Evolutionary conservation across 1,284 basidiomycete species (phyloP).

Genomic region (Cryptococcus floricola): DNA sequence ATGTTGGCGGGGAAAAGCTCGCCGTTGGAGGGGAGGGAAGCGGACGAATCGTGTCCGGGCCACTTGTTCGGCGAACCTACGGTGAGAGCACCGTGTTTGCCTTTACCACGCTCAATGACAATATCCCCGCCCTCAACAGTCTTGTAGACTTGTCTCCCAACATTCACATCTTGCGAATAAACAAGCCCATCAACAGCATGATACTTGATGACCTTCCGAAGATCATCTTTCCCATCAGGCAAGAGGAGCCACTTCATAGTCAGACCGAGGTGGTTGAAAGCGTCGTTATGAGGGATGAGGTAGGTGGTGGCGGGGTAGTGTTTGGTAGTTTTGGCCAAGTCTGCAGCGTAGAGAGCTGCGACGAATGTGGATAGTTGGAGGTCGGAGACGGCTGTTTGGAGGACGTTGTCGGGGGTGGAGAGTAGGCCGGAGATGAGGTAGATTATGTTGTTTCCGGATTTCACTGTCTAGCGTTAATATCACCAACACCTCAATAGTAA

Average conservation of each 20-base stretch:
- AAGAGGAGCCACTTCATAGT: slow-evolving; percentile 80
- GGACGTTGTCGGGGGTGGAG: slow-evolving; percentile 71
- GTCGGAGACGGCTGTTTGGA: slow-evolving; percentile 76
- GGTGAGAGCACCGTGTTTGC: slow-evolving; percentile 24
- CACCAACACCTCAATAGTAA: too few relatives aligned
- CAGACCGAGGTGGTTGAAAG: slow-evolving; percentile 82
- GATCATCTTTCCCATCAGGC: slow-evolving; percentile 65
- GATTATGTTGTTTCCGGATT: slow-evolving; percentile 72
- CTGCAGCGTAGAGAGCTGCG: slow-evolving; percentile 79
- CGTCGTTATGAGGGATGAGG: slow-evolving; percentile 81
- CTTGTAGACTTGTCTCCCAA: slow-evolving; percentile 34
- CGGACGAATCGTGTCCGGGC: slow-evolving; percentile 35
- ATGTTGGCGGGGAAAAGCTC: slow-evolving; percentile 39
- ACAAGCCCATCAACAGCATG: slow-evolving; percentile 75
- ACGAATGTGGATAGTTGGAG: slow-evolving; percentile 85
- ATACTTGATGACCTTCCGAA: slow-evolving; percentile 77
- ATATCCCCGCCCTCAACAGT: slow-evolving; percentile 50
- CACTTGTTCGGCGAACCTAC: slow-evolving; percentile 37
- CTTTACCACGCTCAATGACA: slow-evolving; percentile 32
- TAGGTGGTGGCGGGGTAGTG: slow-evolving; percentile 69
- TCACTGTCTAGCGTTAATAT: slow-evolving; percentile 53
- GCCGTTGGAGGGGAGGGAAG: slow-evolving; percentile 37
- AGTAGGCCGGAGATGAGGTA: slow-evolving; percentile 86
- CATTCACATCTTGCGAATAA: slow-evolving; percentile 58
- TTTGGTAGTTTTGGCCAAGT: slow-evolving; percentile 67